These are phyloP conservation scores for Pachyrhizus erosus DNA, from an alignment of 306 rosid species.

Conservation along the genomic window DNA sequence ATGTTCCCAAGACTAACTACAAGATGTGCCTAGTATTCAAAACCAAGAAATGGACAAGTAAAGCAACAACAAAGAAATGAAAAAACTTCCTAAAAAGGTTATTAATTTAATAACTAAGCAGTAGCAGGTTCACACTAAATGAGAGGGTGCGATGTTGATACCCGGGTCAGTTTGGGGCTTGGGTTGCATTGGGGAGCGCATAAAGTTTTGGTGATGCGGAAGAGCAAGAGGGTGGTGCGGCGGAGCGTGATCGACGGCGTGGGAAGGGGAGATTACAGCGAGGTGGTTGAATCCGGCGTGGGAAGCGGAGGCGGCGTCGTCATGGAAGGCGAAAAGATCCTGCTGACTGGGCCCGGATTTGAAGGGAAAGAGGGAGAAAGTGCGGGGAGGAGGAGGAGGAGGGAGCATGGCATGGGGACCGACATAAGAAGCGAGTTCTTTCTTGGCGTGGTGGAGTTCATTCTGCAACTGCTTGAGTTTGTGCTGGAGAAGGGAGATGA, in stretches of 20 bases:
- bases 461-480: constrained; percentile 27
- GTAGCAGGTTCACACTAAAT: background rate
- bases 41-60: background rate
- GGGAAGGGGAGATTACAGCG: background rate
- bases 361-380: constrained; percentile 25
- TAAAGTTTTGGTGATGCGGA: constrained; percentile 12
- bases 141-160: background rate
- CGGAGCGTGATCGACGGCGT: background rate
- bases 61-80: no score
- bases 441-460: constrained; percentile 42
- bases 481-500: constrained; percentile 39
- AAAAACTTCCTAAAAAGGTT: background rate
- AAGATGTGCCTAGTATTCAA: background rate
- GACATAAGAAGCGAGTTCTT: constrained; percentile 30
- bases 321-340: background rate
- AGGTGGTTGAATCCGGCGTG: background rate
- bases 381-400: background rate
- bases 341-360: background rate
- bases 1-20: no score
- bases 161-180: constrained; percentile 49
- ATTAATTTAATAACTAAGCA: background rate
- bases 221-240: background rate
- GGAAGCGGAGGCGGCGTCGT: background rate
- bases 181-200: constrained; percentile 39
- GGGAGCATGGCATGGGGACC: constrained; percentile 7